Evolutionary conservation across 2,329 filamentous ascomycete genomes (phyloP).

Genomic region (Tolypocladium sp.): DNA sequence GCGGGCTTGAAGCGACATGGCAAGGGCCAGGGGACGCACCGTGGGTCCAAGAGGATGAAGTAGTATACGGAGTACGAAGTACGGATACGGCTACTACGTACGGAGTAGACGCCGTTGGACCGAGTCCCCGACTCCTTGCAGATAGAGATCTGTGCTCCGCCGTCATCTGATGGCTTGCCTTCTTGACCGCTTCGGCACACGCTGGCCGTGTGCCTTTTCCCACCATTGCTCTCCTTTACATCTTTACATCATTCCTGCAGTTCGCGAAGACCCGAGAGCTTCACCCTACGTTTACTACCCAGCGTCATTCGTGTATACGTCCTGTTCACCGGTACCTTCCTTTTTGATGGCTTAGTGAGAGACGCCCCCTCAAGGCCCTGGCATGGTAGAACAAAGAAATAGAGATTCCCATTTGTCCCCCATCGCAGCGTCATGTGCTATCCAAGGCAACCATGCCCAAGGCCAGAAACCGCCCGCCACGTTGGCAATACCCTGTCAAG

Average conservation of each 20-base stretch:
- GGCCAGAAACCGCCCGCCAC: background rate
- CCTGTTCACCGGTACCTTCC: background rate
- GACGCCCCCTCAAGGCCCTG: background rate
- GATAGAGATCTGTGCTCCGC: background rate
- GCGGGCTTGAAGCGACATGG: slow-evolving; percentile 21
- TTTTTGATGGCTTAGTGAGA: too few relatives aligned
- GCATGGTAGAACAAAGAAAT: background rate
- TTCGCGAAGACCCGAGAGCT: background rate
- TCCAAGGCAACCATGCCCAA: background rate
- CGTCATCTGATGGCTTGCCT: background rate
- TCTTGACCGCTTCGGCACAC: background rate
- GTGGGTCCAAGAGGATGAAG: slow-evolving; percentile 24
- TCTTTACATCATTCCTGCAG: background rate
- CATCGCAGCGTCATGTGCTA: background rate
- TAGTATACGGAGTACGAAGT: slow-evolving; percentile 13
- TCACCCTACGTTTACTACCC: background rate
- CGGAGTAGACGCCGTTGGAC: background rate
- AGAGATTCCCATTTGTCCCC: background rate
- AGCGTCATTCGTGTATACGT: background rate
- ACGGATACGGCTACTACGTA: too few relatives aligned
- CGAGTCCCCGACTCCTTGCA: too few relatives aligned
- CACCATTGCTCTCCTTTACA: background rate
- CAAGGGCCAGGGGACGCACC: slow-evolving; percentile 12
- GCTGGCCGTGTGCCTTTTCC: background rate
- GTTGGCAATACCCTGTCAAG: background rate